phyloP scores from a whole-genome alignment of 495 filamentous ascomycete genomes.

The Neurospora sublineolata region DNA sequence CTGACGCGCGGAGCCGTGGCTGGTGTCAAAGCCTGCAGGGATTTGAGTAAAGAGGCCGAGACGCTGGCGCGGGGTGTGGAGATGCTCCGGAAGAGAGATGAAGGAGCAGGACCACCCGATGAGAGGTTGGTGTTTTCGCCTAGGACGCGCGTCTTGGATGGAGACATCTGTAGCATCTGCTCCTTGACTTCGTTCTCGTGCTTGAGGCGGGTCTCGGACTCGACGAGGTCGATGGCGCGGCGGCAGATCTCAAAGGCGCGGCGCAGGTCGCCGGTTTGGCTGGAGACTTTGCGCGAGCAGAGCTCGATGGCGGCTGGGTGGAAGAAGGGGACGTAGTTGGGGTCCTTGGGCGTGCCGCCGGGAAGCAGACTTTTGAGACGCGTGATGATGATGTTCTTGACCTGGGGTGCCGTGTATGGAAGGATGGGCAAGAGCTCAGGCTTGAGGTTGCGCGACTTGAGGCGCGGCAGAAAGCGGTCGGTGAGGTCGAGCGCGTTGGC shows the following conservation, averaged over 20 bases:
- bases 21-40: conserved; percentile 47
- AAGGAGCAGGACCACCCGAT: conserved; percentile 33
- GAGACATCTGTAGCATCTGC: conserved; percentile 34
- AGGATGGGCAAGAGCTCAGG: conserved; percentile 84
- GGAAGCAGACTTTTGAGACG: conserved; percentile 64
- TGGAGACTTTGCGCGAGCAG: conserved; percentile 85
- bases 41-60: conserved; percentile 25
- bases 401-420: conserved; percentile 84
- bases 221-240: conserved; percentile 78
- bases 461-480: conserved; percentile 83
- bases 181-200: conserved; percentile 43
- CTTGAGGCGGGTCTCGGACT: conserved; percentile 65
- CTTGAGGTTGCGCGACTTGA: conserved; percentile 85
- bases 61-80: conserved; percentile 4
- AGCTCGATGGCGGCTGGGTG: conserved; percentile 89
- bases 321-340: conserved; percentile 69
- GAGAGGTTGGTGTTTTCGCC: conserved; percentile 35
- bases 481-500: conserved; percentile 95
- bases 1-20: conserved; percentile 80
- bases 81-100: not conserved
- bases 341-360: conserved; percentile 24
- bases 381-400: conserved; percentile 72
- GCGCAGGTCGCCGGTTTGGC: conserved; percentile 85
- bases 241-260: conserved; percentile 93
- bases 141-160: conserved; percentile 28